A percentile compares a stretch with the other conserved stretches of the same genome.
Evolutionary conservation across 2,329 filamentous ascomycete species (phyloP).

Genomic region (Tolypocladium amazonense): DNA sequence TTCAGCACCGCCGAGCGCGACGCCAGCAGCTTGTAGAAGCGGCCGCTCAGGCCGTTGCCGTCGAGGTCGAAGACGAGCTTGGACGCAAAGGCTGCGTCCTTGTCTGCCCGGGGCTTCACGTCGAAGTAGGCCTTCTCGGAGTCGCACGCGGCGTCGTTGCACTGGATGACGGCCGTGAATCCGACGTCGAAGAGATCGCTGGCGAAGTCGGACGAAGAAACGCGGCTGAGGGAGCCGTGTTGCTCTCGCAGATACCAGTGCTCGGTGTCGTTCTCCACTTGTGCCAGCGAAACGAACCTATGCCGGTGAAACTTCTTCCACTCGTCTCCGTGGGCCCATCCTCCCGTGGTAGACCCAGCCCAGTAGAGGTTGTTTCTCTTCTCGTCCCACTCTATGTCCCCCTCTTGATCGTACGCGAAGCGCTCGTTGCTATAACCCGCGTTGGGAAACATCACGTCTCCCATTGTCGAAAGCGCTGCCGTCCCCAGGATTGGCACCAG

Average conservation of each 20-base stretch:
- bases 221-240: conserved; percentile 6
- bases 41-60: conserved; percentile 44
- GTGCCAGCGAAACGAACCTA: conserved; percentile 27
- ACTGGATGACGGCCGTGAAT: conserved; percentile 36
- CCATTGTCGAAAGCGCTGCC: conserved; percentile 33
- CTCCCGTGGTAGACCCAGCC: conserved; percentile 45
- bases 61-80: conserved; percentile 41
- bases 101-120: conserved; percentile 18
- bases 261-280: conserved; percentile 12
- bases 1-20: conserved; percentile 38
- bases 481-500: conserved; percentile 36
- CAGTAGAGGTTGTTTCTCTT: conserved; percentile 45
- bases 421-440: conserved; percentile 34
- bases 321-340: conserved; percentile 17
- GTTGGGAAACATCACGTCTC: conserved; percentile 41
- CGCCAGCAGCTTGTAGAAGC: conserved; percentile 39
- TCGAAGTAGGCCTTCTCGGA: conserved; percentile 21
- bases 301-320: conserved; percentile 39
- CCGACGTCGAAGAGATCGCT: conserved; percentile 29
- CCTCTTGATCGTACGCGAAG: conserved; percentile 26
- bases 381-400: conserved; percentile 34
- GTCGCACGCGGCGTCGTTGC: conserved; percentile 23
- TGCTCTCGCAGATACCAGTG: conserved; percentile 21
- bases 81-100: conserved; percentile 24
- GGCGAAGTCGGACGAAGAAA: conserved; percentile 22